A percentile compares a stretch with the other conserved stretches of the same genome.
These are phyloP conservation scores for Fusarium sterilihyphosum DNA, from an alignment of 2,329 filamentous ascomycete species.

Conservation along the genomic window DNA sequence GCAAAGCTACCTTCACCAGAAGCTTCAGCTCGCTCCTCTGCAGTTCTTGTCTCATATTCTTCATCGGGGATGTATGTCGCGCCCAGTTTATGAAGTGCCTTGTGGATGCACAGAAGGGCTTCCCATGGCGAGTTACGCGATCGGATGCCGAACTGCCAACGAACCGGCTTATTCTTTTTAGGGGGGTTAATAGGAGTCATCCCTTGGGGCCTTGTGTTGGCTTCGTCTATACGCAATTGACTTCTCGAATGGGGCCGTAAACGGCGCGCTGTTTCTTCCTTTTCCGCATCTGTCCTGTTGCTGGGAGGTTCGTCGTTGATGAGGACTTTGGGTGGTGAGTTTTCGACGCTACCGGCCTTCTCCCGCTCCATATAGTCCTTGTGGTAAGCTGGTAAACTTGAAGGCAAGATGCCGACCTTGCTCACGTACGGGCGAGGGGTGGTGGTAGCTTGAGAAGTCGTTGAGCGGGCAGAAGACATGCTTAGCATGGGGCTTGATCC, in stretches of 20 bases:
- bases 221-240: conserved; percentile 74
- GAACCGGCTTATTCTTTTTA: conserved; percentile 82
- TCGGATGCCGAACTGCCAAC: conserved; percentile 98
- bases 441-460: conserved; percentile 58
- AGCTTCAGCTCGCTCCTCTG: conserved; percentile 51
- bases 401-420: conserved; percentile 91
- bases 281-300: conserved; percentile 74
- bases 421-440: conserved; percentile 72
- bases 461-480: conserved; percentile 65
- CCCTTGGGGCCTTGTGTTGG: conserved; percentile 66
- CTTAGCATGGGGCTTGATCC: conserved; percentile 62
- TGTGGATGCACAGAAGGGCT: conserved; percentile 94
- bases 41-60: conserved; percentile 61
- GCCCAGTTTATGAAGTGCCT: conserved; percentile 86
- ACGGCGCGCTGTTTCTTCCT: conserved; percentile 81
- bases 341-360: conserved; percentile 61
- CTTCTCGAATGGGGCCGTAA: conserved; percentile 87
- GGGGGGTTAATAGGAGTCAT: conserved; percentile 70
- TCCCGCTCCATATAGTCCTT: conserved; percentile 86
- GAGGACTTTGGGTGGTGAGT: conserved; percentile 54
- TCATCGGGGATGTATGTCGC: conserved; percentile 85
- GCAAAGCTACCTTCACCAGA: conserved; percentile 54
- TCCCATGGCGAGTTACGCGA: conserved; percentile 94
- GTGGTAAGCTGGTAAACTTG: conserved; percentile 90
- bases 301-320: conserved; percentile 60